Conservation (phyloP, 2,329 filamentous ascomycete genomes). For the Fusarium compactum region DNA sequence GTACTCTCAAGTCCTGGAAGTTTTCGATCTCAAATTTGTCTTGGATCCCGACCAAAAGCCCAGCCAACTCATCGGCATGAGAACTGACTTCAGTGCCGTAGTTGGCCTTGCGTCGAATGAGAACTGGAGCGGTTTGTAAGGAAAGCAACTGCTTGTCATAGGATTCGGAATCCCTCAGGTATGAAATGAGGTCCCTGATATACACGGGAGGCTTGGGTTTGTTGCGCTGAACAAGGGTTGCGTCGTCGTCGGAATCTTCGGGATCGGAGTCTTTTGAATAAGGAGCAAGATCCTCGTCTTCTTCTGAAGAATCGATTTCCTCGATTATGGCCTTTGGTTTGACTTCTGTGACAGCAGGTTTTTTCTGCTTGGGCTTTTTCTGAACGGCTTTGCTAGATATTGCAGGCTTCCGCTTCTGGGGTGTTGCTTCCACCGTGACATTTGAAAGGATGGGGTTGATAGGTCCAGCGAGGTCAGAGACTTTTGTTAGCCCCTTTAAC, state of each 20-base stretch:
- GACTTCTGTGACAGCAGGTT: constrained; percentile 46
- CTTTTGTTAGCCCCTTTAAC: constrained; percentile 75
- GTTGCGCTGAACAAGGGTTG: constrained; percentile 84
- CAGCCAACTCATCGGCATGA: constrained; percentile 84
- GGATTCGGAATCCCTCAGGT: constrained; percentile 83
- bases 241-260: constrained; percentile 93
- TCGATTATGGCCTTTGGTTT: constrained; percentile 68
- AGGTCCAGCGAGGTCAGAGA: constrained; percentile 73
- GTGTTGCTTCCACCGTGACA: neutral
- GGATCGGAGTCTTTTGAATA: constrained; percentile 90
- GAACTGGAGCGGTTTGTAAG: constrained; percentile 77
- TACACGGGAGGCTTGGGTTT: constrained; percentile 91
- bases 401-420: constrained; percentile 9
- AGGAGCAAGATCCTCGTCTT: constrained; percentile 75
- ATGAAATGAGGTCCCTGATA: constrained; percentile 83
- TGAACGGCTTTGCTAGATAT: constrained; percentile 9
- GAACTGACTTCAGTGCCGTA: constrained; percentile 91
- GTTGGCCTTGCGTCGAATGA: constrained; percentile 89
- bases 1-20: constrained; percentile 80
- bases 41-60: constrained; percentile 81
- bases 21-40: constrained; percentile 85
- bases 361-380: constrained; percentile 48
- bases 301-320: constrained; percentile 72
- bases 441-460: constrained; percentile 62
- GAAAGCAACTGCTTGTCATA: constrained; percentile 87